Conservation (phyloP, 2,329 filamentous ascomycete genomes). For the Penicillium aurantiogriseum region DNA sequence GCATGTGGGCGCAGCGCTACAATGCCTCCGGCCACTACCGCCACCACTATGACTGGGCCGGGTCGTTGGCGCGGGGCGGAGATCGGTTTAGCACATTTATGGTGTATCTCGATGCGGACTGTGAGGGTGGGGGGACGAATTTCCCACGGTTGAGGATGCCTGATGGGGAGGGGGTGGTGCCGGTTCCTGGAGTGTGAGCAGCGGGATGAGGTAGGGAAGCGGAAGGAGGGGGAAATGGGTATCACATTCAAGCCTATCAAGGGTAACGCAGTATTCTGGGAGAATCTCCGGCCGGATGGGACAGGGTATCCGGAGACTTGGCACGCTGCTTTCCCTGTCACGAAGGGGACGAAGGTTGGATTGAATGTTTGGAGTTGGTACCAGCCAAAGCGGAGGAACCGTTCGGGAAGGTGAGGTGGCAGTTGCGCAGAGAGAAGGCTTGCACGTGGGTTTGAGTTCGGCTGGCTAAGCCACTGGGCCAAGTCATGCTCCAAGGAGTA, state of each 20-base stretch:
- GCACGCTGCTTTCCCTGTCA: slow-evolving; percentile 61
- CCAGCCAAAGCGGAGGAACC: slow-evolving; percentile 37
- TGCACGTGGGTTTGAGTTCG: neutral
- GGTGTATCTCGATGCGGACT: slow-evolving; percentile 57
- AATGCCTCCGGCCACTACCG: slow-evolving; percentile 57
- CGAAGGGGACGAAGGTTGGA: slow-evolving; percentile 57
- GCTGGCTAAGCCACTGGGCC: slow-evolving; percentile 2
- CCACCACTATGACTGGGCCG: slow-evolving; percentile 60
- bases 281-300: slow-evolving; percentile 58
- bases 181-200: slow-evolving; percentile 55
- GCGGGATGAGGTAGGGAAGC: slow-evolving; percentile 14
- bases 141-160: slow-evolving; percentile 55
- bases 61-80: slow-evolving; percentile 36
- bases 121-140: slow-evolving; percentile 59
- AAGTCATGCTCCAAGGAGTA: slow-evolving; percentile 3
- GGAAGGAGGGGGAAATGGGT: slow-evolving; percentile 33
- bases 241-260: slow-evolving; percentile 58
- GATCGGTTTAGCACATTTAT: slow-evolving; percentile 59
- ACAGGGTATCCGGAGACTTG: slow-evolving; percentile 58
- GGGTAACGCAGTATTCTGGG: slow-evolving; percentile 63
- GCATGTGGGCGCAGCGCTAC: slow-evolving; percentile 61
- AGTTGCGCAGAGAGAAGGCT: neutral
- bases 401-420: neutral
- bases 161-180: slow-evolving; percentile 52
- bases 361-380: slow-evolving; percentile 67